Conservation (phyloP, 2,329 filamentous ascomycete genomes). For the Colletotrichum liaoningense region DNA sequence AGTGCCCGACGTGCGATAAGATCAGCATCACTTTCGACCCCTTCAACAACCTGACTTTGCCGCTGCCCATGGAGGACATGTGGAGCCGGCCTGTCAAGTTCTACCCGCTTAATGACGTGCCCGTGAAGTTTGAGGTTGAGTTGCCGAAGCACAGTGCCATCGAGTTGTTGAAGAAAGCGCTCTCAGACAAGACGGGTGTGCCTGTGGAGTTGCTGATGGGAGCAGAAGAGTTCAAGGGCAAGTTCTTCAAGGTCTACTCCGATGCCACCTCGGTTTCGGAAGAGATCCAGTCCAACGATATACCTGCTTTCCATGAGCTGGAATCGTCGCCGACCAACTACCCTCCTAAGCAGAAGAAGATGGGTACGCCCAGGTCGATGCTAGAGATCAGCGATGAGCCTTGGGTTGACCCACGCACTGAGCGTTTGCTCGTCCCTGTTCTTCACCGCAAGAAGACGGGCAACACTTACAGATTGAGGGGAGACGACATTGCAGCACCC, state of each 20-base stretch:
- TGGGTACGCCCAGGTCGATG: conserved; percentile 56
- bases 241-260: conserved; percentile 88
- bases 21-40: conserved; percentile 99
- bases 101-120: conserved; percentile 78
- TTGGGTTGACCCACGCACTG: conserved; percentile 64
- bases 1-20: conserved; percentile 91
- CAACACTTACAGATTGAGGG: conserved; percentile 12
- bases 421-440: conserved; percentile 77
- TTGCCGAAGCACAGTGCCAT: conserved; percentile 81
- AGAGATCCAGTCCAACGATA: conserved; percentile 74
- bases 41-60: conserved; percentile 93
- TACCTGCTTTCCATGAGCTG: conserved; percentile 80
- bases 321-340: conserved; percentile 84
- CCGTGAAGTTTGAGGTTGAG: conserved; percentile 81
- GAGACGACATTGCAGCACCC: conserved; percentile 49
- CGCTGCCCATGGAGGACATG: conserved; percentile 86
- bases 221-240: conserved; percentile 83
- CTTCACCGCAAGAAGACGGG: conserved; percentile 63
- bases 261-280: conserved; percentile 77
- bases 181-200: conserved; percentile 76
- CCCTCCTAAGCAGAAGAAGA: conserved; percentile 64
- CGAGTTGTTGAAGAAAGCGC: conserved; percentile 74
- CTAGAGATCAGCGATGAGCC: conserved; percentile 58
- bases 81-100: conserved; percentile 83
- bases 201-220: conserved; percentile 76